Percentiles rank a stretch among this genome's conserved stretches.
Evolutionary conservation across 2,329 filamentous ascomycete genomes (phyloP).

Genomic region (Phialocephala sp.): DNA sequence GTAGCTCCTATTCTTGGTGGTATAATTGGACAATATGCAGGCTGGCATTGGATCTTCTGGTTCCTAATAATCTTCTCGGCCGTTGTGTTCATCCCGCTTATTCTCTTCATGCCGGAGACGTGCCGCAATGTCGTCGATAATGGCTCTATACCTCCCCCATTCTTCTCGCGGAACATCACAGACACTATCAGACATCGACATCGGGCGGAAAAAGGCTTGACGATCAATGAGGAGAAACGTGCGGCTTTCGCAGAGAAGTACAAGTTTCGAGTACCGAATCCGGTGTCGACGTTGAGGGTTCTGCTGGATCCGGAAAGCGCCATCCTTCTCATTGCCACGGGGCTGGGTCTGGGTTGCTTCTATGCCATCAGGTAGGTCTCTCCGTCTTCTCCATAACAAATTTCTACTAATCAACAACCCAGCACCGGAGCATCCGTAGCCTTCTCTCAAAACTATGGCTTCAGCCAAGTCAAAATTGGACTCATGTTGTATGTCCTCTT

Average conservation of each 20-base stretch:
- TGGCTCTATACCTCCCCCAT: slow-evolving; percentile 56
- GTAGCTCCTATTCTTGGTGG: slow-evolving; percentile 35
- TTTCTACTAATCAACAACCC: no score
- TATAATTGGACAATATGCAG: slow-evolving; percentile 32
- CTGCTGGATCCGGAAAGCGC: slow-evolving; percentile 51
- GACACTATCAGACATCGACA: slow-evolving; percentile 44
- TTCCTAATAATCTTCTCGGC: slow-evolving; percentile 30
- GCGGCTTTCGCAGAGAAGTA: slow-evolving; percentile 43
- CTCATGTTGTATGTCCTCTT: slow-evolving; percentile 20
- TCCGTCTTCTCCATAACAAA: no score
- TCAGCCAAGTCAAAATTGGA: slow-evolving; percentile 42
- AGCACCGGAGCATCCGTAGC: slow-evolving; percentile 37
- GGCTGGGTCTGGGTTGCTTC: slow-evolving; percentile 58
- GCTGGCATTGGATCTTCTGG: slow-evolving; percentile 58
- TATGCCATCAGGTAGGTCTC: slow-evolving; percentile 46
- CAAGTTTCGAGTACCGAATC: slow-evolving; percentile 42
- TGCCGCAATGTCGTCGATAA: slow-evolving; percentile 33
- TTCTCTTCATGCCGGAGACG: slow-evolving; percentile 35
- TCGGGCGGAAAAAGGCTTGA: slow-evolving; percentile 23
- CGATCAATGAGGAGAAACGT: slow-evolving; percentile 30
- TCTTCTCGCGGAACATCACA: slow-evolving; percentile 60
- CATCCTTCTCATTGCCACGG: slow-evolving; percentile 55
- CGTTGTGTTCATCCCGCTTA: slow-evolving; percentile 22
- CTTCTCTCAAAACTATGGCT: slow-evolving; percentile 45
- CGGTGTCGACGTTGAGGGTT: slow-evolving; percentile 49